Percentiles rank a stretch among this genome's conserved stretches.
Evolutionary conservation across 2,329 filamentous ascomycete species (phyloP).

Genomic region (Aspergillus fumigatiaffinis): DNA sequence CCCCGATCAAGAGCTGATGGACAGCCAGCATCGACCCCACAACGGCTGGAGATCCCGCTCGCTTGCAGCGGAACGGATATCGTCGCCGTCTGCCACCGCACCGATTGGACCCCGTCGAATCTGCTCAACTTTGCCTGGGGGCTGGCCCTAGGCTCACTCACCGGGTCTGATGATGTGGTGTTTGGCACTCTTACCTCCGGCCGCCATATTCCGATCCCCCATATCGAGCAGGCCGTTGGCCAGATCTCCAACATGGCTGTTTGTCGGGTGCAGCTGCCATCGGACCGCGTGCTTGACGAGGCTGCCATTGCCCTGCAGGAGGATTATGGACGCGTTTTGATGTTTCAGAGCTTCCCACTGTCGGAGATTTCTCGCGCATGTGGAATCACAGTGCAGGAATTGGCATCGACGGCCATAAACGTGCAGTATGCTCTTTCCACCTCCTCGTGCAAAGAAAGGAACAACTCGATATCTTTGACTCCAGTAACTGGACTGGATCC

Average conservation of each 20-base stretch:
- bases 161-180: conserved; percentile 2
- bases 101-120: conserved; percentile 1
- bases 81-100: background rate
- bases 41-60: background rate
- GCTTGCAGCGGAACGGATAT: background rate
- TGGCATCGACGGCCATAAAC: conserved; percentile 5
- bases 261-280: background rate
- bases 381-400: background rate
- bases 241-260: conserved; percentile 2
- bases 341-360: conserved; percentile 6
- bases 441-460: background rate
- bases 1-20: background rate
- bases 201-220: background rate
- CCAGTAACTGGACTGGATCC: background rate
- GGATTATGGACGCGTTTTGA: conserved; percentile 3
- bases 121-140: conserved; percentile 5
- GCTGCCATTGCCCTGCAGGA: conserved; percentile 1
- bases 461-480: background rate
- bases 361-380: conserved; percentile 1
- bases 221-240: background rate
- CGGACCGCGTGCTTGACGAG: background rate
- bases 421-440: background rate
- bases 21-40: background rate
- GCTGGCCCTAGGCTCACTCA: background rate
- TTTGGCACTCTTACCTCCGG: conserved; percentile 5